phyloP scores from a whole-genome alignment of 148 eudicot genomes.

The Bassia scoparia region DNA sequence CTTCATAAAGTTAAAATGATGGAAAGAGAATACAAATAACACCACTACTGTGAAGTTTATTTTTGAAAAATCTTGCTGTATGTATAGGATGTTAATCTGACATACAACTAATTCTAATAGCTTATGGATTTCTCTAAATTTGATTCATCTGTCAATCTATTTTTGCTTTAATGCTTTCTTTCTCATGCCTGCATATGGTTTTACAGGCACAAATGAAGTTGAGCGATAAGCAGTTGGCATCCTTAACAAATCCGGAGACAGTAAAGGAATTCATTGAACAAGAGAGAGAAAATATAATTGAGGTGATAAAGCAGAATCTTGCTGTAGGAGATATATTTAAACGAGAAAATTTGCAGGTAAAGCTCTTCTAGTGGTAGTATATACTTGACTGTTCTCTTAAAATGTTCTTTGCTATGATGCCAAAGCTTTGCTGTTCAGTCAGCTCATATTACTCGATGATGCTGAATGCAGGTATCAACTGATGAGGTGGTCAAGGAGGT shows the following conservation, averaged over 20 bases:
- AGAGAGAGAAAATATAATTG: conserved; percentile 67
- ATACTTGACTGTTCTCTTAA: not conserved
- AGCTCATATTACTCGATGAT: not conserved
- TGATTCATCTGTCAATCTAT: not conserved
- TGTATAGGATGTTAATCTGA: not conserved
- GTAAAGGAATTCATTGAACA: conserved; percentile 67
- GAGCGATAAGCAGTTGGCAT: conserved; percentile 70
- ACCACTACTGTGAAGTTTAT: not conserved
- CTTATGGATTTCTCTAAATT: not conserved
- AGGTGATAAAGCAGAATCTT: conserved; percentile 75
- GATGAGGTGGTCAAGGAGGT: conserved; percentile 85
- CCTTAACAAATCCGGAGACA: conserved; percentile 69
- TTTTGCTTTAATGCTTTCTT: conserved; percentile 1
- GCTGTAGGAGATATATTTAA: conserved; percentile 92
- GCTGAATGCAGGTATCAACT: conserved; percentile 54
- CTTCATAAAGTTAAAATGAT: not conserved
- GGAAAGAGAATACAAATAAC: not conserved
- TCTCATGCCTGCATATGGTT: conserved; percentile 9
- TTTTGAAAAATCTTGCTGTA: not conserved
- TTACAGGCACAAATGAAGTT: conserved; percentile 72
- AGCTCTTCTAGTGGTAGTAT: not conserved
- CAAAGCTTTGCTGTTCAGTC: not conserved
- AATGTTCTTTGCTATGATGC: not conserved
- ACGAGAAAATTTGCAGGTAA: conserved; percentile 87
- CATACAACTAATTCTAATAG: not conserved